Percentiles rank a stretch among this genome's conserved stretches.
Evolutionary conservation across 352 stramenopile species (phyloP).

Genomic region (Thraustochytrium sp.): DNA sequence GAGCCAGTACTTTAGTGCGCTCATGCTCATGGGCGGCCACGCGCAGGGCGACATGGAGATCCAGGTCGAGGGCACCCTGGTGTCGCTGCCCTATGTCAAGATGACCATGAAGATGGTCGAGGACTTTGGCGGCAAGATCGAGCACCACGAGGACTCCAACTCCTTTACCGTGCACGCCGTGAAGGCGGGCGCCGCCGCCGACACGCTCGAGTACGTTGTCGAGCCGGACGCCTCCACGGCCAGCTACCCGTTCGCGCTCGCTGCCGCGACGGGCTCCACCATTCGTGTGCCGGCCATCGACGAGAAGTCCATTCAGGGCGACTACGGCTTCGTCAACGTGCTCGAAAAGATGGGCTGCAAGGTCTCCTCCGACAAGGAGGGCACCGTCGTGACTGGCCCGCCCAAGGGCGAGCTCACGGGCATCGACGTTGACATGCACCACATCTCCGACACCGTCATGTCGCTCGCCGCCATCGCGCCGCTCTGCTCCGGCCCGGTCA

Average conservation of each 20-base stretch:
- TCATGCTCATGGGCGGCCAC: conserved; percentile 68
- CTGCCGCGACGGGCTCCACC: conserved; percentile 66
- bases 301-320: conserved; percentile 66
- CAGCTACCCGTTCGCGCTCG: conserved; percentile 72
- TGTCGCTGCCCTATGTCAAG: conserved; percentile 91
- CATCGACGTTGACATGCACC: conserved; percentile 73
- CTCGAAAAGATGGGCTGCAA: conserved; percentile 68
- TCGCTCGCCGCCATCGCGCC: conserved; percentile 68
- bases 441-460: conserved; percentile 80
- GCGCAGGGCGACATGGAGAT: conserved; percentile 63
- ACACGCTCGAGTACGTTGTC: conserved; percentile 48
- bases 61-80: conserved; percentile 90
- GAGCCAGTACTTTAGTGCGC: conserved; percentile 75
- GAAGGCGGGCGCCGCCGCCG: neutral
- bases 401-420: conserved; percentile 54
- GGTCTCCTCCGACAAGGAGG: conserved; percentile 59
- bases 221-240: conserved; percentile 74
- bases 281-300: conserved; percentile 66
- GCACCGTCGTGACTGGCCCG: conserved; percentile 60
- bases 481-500: conserved; percentile 64
- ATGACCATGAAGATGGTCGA: conserved; percentile 97
- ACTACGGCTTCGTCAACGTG: conserved; percentile 63
- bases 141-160: conserved; percentile 48
- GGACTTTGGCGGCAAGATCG: conserved; percentile 86
- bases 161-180: neutral